Percentiles rank a stretch among this genome's conserved stretches.
These are phyloP conservation scores for Colletotrichum sp. DNA, from an alignment of 2,329 filamentous ascomycete species.

Conservation along the genomic window DNA sequence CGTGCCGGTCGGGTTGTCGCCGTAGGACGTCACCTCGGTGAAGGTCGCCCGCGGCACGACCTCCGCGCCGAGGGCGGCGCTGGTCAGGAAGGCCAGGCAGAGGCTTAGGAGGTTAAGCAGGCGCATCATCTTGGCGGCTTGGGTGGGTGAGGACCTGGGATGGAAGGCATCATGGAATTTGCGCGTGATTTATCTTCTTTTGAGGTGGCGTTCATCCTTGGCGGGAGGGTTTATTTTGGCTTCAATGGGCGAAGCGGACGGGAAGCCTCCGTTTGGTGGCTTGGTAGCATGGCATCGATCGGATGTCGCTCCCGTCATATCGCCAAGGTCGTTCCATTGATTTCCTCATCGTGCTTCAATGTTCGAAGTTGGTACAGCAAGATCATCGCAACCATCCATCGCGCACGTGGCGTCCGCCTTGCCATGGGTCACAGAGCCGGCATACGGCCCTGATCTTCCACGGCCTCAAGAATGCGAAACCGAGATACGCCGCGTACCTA, in stretches of 20 bases:
- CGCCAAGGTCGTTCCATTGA: neutral
- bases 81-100: neutral
- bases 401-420: neutral
- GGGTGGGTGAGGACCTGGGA: neutral
- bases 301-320: neutral
- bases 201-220: neutral
- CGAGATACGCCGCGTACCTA: neutral
- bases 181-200: neutral
- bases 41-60: constrained; percentile 20
- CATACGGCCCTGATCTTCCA: neutral
- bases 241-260: neutral
- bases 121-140: neutral
- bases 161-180: neutral
- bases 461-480: neutral
- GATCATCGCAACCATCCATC: neutral
- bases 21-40: constrained; percentile 20
- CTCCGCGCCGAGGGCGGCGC: constrained; percentile 4
- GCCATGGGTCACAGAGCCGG: neutral
- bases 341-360: neutral
- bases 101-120: neutral
- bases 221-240: neutral
- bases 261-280: neutral
- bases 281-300: neutral
- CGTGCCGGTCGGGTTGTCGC: constrained; percentile 18
- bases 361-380: neutral